Base-by-base conservation (phyloP, 176 grass and related monocot genomes). In the Hyparrhenia diplandra region DNA sequence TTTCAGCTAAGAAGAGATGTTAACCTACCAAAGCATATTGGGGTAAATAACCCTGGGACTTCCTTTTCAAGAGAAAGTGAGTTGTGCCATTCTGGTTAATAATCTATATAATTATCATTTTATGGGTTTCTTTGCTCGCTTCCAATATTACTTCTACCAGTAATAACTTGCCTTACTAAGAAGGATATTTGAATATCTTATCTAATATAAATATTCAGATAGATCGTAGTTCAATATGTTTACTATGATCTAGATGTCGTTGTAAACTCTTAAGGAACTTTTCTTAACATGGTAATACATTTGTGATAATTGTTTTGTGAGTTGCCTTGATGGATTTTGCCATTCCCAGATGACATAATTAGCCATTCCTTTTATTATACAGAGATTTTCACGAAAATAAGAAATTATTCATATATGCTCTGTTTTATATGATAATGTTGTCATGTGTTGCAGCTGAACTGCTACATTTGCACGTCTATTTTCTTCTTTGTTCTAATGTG, bases 51-150 rank as follows among this genome's bases (percentile, higher is more conserved):
- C 67, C 71, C 30, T 6, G 79, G 77, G 31, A 86, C 46, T 85
- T 82, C 81, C 45, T 85, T 93, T 85, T 80, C 91, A 85, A 74
- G 73, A 85, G 81, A 93, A 90, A 90, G 91, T 93, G 70, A 93
- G 87, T 78, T 75, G 45, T 73, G 27, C 47, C 30, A 2, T 32
- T 82, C 58, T 63, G 34, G 31, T 73, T 82, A 8, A 75, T 76
- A 70, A 23, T 39, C 13, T 11, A 20, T 61, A 74, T 8, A 12
- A 29, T 41, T 82, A 4, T 82, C 54, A n/a, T n/a, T n/a, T n/a
- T 5, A 23, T 78, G 21, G 13, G 23, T 20, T 45, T 29, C 21
- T 78, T 61, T 74, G 63, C 39, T 59, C 8, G 7, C 5, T 52
- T 40, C 28, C 40, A 75, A 54, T 45, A 77, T 13, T 64, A 77